phyloP scores from a whole-genome alignment of 371 early-diverging fungal species.

The Edhazardia aedis region DNA sequence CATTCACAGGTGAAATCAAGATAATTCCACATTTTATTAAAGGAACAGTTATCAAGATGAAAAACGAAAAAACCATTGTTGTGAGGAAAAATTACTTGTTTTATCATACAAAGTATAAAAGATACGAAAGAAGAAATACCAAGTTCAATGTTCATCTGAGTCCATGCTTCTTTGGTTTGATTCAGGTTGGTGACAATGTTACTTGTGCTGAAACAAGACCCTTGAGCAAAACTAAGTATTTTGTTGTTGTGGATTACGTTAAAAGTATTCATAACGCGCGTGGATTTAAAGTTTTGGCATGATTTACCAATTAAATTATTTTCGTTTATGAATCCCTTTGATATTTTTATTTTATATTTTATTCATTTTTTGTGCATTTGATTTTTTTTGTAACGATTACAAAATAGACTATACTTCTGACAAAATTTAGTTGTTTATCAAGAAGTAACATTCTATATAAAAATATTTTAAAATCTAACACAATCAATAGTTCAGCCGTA shows the following conservation, averaged over 20 bases:
- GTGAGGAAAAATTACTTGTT: slow-evolving; percentile 93
- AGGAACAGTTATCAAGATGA: slow-evolving; percentile 78
- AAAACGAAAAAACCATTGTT: slow-evolving; percentile 93
- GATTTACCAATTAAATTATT: too few relatives aligned
- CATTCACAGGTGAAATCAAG: slow-evolving; percentile 87
- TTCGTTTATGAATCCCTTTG: too few relatives aligned
- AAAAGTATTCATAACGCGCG: too few relatives aligned
- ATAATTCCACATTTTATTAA: slow-evolving; percentile 91
- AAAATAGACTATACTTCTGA: too few relatives aligned
- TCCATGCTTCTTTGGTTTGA: slow-evolving; percentile 76
- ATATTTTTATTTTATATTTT: too few relatives aligned
- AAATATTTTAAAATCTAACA: too few relatives aligned
- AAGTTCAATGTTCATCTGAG: slow-evolving; percentile 91
- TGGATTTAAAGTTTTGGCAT: too few relatives aligned
- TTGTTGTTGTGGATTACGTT: slow-evolving; percentile 36
- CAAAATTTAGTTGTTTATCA: too few relatives aligned
- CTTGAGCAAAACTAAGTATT: slow-evolving; percentile 45
- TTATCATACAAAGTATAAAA: slow-evolving; percentile 97
- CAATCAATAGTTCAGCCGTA: too few relatives aligned
- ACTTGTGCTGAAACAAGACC: slow-evolving; percentile 49
- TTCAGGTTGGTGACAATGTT: slow-evolving; percentile 69
- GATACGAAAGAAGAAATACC: slow-evolving; percentile 99
- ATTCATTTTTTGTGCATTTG: too few relatives aligned
- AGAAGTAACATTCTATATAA: too few relatives aligned
- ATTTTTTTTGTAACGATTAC: too few relatives aligned